Evolutionary conservation across 2,329 filamentous ascomycete species (phyloP).

Genomic region (Diaporthe sp.): DNA sequence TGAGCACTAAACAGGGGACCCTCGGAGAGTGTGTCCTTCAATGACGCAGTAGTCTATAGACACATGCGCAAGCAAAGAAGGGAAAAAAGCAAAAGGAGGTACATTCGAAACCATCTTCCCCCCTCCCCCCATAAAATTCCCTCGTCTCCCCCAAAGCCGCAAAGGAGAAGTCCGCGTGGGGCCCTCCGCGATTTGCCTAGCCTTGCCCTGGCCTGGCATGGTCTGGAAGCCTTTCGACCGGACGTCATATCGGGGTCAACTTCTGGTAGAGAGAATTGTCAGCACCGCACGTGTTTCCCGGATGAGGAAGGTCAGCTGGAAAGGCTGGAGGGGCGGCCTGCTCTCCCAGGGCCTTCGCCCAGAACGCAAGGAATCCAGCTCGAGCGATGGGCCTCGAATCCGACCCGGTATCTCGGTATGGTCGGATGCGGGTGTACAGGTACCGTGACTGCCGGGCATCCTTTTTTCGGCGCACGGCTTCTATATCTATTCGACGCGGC

Average conservation of each 20-base stretch:
- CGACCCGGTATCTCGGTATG: constrained; percentile 23
- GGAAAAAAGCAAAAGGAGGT: neutral
- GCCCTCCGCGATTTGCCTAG: neutral
- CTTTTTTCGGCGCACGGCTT: constrained; percentile 9
- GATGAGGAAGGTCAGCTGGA: constrained; percentile 20
- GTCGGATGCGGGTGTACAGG: constrained; percentile 12
- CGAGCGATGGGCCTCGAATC: neutral
- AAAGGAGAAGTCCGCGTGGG: constrained; percentile 11
- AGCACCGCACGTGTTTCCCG: constrained; percentile 1
- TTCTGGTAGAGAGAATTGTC: neutral
- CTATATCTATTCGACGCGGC: constrained; percentile 20
- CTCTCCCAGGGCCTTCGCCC: neutral
- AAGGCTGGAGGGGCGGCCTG: neutral
- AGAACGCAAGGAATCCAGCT: neutral
- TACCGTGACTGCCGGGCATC: neutral
- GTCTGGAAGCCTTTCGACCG: constrained; percentile 1
- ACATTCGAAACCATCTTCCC: neutral
- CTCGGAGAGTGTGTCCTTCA: constrained; percentile 3
- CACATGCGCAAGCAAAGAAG: neutral
- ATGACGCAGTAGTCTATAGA: constrained; percentile 16
- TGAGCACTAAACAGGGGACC: constrained; percentile 12
- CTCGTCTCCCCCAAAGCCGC: neutral
- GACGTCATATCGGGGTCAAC: constrained; percentile 20
- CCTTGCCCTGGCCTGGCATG: neutral
- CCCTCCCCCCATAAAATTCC: neutral